Percentiles rank a stretch among this genome's conserved stretches.
These are phyloP conservation scores for Fusarium chlamydosporum DNA, from an alignment of 2,329 filamentous ascomycete genomes.

Conservation along the genomic window DNA sequence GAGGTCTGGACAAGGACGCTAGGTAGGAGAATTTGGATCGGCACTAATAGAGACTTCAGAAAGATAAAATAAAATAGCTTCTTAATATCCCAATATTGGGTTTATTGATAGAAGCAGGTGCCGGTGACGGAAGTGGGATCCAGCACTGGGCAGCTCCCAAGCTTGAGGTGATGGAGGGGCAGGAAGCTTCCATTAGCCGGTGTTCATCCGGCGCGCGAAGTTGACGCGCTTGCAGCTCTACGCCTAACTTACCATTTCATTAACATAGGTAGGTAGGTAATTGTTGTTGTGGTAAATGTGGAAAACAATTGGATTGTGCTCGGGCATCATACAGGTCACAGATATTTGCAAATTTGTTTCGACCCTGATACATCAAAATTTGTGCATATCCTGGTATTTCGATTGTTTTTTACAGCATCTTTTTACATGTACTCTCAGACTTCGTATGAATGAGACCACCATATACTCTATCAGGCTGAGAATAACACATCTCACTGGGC, in stretches of 20 bases:
- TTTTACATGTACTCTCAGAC: not conserved
- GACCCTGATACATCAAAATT: not conserved
- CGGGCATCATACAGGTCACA: too few species aligned
- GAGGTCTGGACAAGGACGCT: constrained; percentile 19
- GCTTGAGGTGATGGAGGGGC: constrained; percentile 46
- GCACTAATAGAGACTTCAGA: not conserved
- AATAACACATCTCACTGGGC: not conserved
- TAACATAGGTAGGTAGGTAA: not conserved
- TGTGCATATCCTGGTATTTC: not conserved
- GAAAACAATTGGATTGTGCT: too few species aligned
- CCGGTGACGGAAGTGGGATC: constrained; percentile 35
- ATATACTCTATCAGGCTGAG: not conserved
- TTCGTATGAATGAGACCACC: too few species aligned
- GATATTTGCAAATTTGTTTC: not conserved
- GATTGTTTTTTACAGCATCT: not conserved
- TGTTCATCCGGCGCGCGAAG: constrained; percentile 42
- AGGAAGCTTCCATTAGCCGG: constrained; percentile 44
- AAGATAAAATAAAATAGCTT: constrained; percentile 1
- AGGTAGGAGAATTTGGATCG: not conserved
- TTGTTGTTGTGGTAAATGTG: too few species aligned
- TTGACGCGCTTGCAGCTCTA: constrained; percentile 16
- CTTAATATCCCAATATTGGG: constrained; percentile 10
- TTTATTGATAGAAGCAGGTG: constrained; percentile 28
- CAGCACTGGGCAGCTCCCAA: constrained; percentile 35
- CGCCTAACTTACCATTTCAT: not conserved